A percentile compares a stretch with the other conserved stretches of the same genome.
Evolutionary conservation across 495 filamentous ascomycete species (phyloP).

Genomic region (Neurospora discreta): DNA sequence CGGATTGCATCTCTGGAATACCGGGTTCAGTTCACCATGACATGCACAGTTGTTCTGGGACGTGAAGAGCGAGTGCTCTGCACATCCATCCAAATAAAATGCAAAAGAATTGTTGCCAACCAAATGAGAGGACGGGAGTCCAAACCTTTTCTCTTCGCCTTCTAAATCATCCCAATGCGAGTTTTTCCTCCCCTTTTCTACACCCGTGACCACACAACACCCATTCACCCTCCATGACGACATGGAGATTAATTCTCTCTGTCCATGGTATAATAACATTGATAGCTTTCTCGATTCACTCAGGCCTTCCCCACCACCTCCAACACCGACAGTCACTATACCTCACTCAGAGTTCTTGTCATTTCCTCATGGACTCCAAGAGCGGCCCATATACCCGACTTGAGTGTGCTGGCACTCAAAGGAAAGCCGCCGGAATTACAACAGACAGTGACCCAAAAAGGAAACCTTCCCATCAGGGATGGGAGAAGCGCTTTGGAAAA

Average conservation of each 20-base stretch:
- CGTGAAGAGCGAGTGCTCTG: not conserved
- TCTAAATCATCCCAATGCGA: not conserved
- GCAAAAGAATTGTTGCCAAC: not conserved
- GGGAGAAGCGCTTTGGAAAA: slow-evolving; percentile 2
- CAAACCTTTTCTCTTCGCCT: slow-evolving; percentile 1
- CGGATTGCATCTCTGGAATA: not conserved
- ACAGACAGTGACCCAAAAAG: not conserved
- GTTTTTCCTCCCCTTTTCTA: not conserved
- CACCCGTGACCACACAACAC: not conserved
- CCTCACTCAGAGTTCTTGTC: not conserved
- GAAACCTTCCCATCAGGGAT: not conserved
- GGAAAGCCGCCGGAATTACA: not conserved
- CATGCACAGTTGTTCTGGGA: not conserved
- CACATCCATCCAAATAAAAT: not conserved
- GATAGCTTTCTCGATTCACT: not conserved
- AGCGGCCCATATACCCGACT: not conserved
- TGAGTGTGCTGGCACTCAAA: not conserved
- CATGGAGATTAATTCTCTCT: not conserved
- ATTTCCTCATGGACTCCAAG: not conserved
- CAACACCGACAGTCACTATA: not conserved
- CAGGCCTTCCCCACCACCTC: not conserved
- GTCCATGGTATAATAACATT: not conserved
- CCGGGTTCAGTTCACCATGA: not conserved
- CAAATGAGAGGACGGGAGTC: not conserved
- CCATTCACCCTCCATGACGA: not conserved